Base-by-base conservation (phyloP, 225 moss, liverwort and hornwort species). In the Ulota crispa region DNA sequence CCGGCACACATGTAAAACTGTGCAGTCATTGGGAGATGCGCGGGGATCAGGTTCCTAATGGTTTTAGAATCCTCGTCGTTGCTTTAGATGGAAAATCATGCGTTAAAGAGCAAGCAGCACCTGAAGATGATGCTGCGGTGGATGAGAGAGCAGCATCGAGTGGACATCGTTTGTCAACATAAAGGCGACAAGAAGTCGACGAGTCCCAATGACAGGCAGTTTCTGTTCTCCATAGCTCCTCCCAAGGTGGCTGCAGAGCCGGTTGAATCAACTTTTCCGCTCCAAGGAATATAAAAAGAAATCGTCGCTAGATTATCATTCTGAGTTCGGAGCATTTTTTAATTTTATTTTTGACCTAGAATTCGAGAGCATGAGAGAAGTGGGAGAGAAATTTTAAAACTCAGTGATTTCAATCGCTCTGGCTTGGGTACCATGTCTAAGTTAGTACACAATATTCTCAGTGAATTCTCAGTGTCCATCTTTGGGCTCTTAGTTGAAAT, bases 111-210 rank as follows among this genome's bases (percentile, higher is more conserved):
- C 81, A 91, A 91, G 85, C 87, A 87, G 70, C 89, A 91, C 66
- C 83, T 89, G 79, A 91, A 91, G 78, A 69, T 87, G 89, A 91
- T 91, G 87, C 65, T 89, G 80, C 81, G 89, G 65, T 91, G 91
- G 91, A 89, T 91, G 91, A 83, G 91, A 42, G 91, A 91, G 81
- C 71, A 76, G 81, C 85, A 83, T 63, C 81, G 83, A 37, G 77
- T 91, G 74, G 87, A 78, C 68, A 36, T 89, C 21, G 79, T 87
- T 42, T 89, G 89, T 54, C 71, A 89, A 34, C 89, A 89, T 28
- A 86, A 86, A 64, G 87, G 82, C 16, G 85, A 84, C 68, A 87
- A 84, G 68, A 90, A 83, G 20, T 77, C 70, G 59, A 71, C 82
- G 18, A 88, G 64, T 64, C 87, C 89, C 18, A 83, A 64, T 42